Evolutionary conservation across 345 rosid genomes (phyloP).

Genomic region (Fremontodendron californicum): DNA sequence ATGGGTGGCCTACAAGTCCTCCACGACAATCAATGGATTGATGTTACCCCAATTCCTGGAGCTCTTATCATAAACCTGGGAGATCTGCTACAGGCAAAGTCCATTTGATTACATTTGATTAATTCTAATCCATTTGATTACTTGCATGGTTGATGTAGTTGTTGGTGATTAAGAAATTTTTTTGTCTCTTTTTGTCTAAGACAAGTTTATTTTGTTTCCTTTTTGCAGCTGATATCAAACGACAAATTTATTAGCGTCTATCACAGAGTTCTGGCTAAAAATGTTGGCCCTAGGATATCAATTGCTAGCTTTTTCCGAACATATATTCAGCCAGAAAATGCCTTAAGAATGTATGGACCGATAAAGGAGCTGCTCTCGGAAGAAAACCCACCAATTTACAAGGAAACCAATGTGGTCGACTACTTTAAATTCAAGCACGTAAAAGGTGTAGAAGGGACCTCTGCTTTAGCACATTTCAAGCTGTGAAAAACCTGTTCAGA

Average conservation of each 20-base stretch:
- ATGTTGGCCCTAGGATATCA: slow-evolving; percentile 31
- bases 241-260: slow-evolving; percentile 38
- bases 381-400: slow-evolving; percentile 12
- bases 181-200: neutral
- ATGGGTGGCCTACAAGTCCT: slow-evolving; percentile 49
- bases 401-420: slow-evolving; percentile 3
- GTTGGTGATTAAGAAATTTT: neutral
- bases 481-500: neutral
- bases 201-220: neutral
- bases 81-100: slow-evolving; percentile 48
- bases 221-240: slow-evolving; percentile 38
- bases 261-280: slow-evolving; percentile 43
- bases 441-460: neutral
- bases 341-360: slow-evolving; percentile 28
- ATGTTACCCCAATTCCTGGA: slow-evolving; percentile 39
- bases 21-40: slow-evolving; percentile 45
- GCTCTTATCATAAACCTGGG: slow-evolving; percentile 43
- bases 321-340: neutral
- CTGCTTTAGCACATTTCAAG: slow-evolving; percentile 1
- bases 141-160: neutral
- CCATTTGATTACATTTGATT: neutral
- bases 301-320: slow-evolving; percentile 30
- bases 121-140: neutral
- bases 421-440: neutral
- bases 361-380: slow-evolving; percentile 18